Evolutionary conservation across 495 filamentous ascomycete genomes (phyloP).

Genomic region (Xylaria curta): DNA sequence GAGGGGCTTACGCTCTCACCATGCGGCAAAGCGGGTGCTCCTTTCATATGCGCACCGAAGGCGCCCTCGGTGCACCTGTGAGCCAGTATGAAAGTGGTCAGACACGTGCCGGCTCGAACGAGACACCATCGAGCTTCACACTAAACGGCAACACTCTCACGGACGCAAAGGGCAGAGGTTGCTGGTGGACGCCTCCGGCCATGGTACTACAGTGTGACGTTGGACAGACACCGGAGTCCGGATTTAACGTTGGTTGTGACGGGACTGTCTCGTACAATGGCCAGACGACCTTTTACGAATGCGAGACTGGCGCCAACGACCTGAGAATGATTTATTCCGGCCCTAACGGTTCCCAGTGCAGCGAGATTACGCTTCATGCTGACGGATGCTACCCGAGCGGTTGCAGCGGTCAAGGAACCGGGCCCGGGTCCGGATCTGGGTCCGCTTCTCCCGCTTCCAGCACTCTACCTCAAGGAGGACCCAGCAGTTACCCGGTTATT

Average conservation of each 20-base stretch:
- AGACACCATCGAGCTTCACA: constrained; percentile 31
- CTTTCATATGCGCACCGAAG: constrained; percentile 34
- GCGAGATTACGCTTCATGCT: constrained; percentile 53
- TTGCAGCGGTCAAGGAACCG: constrained; percentile 6
- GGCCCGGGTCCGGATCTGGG: not conserved
- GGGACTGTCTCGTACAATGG: constrained; percentile 54
- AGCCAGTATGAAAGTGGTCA: constrained; percentile 37
- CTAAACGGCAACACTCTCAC: constrained; percentile 34
- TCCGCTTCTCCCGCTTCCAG: not conserved
- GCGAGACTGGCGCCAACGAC: constrained; percentile 56
- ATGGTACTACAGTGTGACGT: constrained; percentile 71
- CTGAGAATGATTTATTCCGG: constrained; percentile 61
- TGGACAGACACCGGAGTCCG: constrained; percentile 51
- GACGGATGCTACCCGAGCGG: constrained; percentile 53
- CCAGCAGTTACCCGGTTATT: not conserved
- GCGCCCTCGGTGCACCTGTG: constrained; percentile 30
- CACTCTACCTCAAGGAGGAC: not conserved
- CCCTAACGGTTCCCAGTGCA: constrained; percentile 52
- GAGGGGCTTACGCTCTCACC: constrained; percentile 33
- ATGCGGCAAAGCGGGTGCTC: constrained; percentile 34
- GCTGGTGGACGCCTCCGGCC: constrained; percentile 52
- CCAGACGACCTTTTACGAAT: constrained; percentile 58
- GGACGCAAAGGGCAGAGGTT: constrained; percentile 34
- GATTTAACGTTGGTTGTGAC: constrained; percentile 58
- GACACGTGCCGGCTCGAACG: constrained; percentile 26